Percentiles rank a stretch among this genome's conserved stretches.
Evolutionary conservation across 225 moss, liverwort and hornwort genomes (phyloP).

Genomic region (Straminergon stramineum): DNA sequence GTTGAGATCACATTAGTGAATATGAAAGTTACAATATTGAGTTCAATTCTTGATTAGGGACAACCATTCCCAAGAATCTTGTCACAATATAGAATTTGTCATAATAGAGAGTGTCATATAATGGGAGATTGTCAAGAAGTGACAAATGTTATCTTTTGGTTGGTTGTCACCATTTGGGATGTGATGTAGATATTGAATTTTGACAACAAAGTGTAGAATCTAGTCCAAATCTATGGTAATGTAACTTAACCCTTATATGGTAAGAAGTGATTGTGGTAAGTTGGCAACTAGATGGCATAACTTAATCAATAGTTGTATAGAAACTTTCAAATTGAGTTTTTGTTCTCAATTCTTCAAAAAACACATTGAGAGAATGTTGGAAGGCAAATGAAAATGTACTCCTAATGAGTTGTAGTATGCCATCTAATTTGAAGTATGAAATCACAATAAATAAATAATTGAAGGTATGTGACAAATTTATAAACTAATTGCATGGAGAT

Average conservation of each 20-base stretch:
- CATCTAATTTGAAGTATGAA: not conserved
- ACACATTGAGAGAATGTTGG: not conserved
- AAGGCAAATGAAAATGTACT: not conserved
- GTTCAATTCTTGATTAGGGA: not conserved
- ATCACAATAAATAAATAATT: not conserved
- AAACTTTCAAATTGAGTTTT: not conserved
- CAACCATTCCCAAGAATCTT: not conserved
- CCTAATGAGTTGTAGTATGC: not conserved
- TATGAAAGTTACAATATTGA: not conserved
- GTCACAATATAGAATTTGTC: not conserved
- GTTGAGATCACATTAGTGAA: too few relatives aligned
- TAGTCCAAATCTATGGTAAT: not conserved
- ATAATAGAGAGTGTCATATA: too few relatives aligned
- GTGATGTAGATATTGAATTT: not conserved
- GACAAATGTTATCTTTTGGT: not conserved
- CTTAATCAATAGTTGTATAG: not conserved
- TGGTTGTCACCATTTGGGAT: not conserved
- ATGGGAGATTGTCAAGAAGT: not conserved
- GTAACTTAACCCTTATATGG: not conserved
- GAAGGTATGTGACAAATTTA: too few relatives aligned
- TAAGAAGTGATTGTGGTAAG: not conserved
- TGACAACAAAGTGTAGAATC: not conserved
- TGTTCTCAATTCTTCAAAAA: not conserved
- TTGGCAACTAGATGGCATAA: not conserved
- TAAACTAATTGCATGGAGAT: rapidly evolving